These are phyloP conservation scores for Naumovozyma dairenensis DNA, from an alignment of 805 yeast species.

Conservation along the genomic window DNA sequence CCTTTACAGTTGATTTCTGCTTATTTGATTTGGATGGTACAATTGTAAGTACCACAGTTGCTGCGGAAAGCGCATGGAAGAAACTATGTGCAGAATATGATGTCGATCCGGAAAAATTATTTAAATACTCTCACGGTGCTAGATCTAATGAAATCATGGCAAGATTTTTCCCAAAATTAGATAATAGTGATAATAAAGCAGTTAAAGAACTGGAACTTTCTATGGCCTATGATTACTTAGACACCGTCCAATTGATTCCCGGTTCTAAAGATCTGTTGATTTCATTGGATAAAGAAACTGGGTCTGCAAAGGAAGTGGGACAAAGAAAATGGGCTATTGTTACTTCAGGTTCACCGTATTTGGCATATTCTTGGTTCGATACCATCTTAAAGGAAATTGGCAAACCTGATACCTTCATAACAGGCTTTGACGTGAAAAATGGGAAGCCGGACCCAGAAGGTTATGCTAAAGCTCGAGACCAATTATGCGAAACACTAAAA, in stretches of 20 bases:
- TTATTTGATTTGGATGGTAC: constrained; percentile 81
- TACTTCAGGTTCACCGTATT: constrained; percentile 63
- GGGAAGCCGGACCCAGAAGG: constrained; percentile 85
- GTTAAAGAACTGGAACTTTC: constrained; percentile 51
- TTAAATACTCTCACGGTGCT: constrained; percentile 64
- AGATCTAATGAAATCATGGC: constrained; percentile 62
- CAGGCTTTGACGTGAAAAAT: constrained; percentile 59
- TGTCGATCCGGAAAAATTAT: constrained; percentile 53
- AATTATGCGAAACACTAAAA: constrained; percentile 35
- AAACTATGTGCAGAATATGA: constrained; percentile 45
- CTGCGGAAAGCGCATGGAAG: constrained; percentile 69
- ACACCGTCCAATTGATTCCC: constrained; percentile 55
- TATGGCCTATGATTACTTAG: constrained; percentile 56
- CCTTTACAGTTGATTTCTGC: constrained; percentile 9
- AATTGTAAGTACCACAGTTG: constrained; percentile 62
- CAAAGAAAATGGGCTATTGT: constrained; percentile 69
- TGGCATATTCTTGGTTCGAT: constrained; percentile 67
- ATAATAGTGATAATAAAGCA: constrained; percentile 39
- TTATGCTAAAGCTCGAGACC: constrained; percentile 46
- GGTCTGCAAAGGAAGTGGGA: constrained; percentile 1
- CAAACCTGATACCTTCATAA: constrained; percentile 64
- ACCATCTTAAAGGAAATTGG: constrained; percentile 40
- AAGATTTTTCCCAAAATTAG: constrained; percentile 59
- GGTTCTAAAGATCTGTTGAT: constrained; percentile 56
- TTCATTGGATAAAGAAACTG: constrained; percentile 32